phyloP scores from a whole-genome alignment of 352 stramenopile species.

The Phytophthora vignae region DNA sequence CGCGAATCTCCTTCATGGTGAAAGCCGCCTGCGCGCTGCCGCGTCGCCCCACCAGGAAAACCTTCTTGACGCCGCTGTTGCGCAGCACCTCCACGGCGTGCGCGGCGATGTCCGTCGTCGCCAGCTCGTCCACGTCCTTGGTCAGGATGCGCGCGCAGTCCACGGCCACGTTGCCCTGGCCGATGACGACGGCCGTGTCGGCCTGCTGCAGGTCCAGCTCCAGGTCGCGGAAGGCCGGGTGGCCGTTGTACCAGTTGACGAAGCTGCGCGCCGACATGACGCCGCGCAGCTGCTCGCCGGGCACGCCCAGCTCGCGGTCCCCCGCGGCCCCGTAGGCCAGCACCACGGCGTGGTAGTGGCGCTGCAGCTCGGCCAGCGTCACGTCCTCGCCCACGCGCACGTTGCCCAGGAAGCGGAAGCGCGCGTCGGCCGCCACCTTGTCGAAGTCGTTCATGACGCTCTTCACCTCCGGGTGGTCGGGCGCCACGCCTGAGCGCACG shows the following conservation, averaged over 20 bases:
- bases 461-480: constrained; percentile 99
- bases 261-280: constrained; percentile 94
- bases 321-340: constrained; percentile 95
- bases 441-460: constrained; percentile 98
- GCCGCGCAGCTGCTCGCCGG: constrained; percentile 75
- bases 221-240: constrained; percentile 94
- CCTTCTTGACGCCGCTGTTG: constrained; percentile 78
- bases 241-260: constrained; percentile 99
- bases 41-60: constrained; percentile 93
- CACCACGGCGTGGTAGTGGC: constrained; percentile 95
- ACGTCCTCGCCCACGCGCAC: constrained; percentile 91
- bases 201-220: constrained; percentile 55
- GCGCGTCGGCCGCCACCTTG: constrained; percentile 79
- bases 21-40: constrained; percentile 97
- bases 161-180: constrained; percentile 97
- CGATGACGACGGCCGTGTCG: constrained; percentile 95
- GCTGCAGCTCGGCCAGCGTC: constrained; percentile 85
- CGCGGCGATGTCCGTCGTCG: constrained; percentile 92
- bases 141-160: constrained; percentile 96
- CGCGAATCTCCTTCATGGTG: constrained; percentile 97
- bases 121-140: constrained; percentile 91
- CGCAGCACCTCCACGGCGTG: constrained; percentile 89
- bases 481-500: constrained; percentile 96
- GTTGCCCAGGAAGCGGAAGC: constrained; percentile 93
- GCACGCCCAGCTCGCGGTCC: constrained; percentile 90